Base-by-base conservation (phyloP, 352 stramenopile species). In the Globisporangium megalacanthum region DNA sequence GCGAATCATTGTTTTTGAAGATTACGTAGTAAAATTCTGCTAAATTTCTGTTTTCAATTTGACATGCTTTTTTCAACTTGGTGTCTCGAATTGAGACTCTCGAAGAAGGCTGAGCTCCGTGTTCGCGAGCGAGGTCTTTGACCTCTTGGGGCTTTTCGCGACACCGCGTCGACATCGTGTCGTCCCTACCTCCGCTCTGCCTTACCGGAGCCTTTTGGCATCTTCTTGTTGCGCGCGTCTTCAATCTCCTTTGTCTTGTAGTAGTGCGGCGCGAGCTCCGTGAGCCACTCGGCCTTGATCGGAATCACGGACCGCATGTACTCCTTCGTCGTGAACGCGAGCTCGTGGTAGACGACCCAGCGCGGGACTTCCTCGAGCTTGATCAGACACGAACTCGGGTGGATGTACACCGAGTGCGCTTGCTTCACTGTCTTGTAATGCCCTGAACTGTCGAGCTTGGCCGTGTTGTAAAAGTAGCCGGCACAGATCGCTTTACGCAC, bases 391-490 rank as follows among this genome's bases (percentile, higher is more conserved):
- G 93, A 99, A 48, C 90, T 98, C 14, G 98, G 98, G 78, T 99
- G 98, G 62, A 99, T 98, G 65, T 97, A 86, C 19, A 99, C 97
- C 1, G 94, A 97, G 45, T 98, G 93, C 19, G 85, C 79, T 57
- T 99, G 93, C 79, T 99, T 99, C 36, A 99, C 88, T 6, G 97
- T 99, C 80, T 98, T 97, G 75, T 99, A 99, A 46, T 98, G 89
- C 3, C 97, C 97, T 10, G 88, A 97, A 56, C 69, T 88, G 58
- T 98, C 88, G 15, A 99, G 72, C 66, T 98, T 97, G 20, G 97
- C 96, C 6, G 96, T 98, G 74, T 99, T 98, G 79, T 99, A 99
- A 69, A 99, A 99, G 84, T 98, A 99, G 20, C 97, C 97, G 5
- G 96, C 91, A 31, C 94, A 99, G 35, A 99, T 96, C 10, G 97